phyloP scores from a whole-genome alignment of 768 basidiomycete species.

The Pleurotus tuoliensis region DNA sequence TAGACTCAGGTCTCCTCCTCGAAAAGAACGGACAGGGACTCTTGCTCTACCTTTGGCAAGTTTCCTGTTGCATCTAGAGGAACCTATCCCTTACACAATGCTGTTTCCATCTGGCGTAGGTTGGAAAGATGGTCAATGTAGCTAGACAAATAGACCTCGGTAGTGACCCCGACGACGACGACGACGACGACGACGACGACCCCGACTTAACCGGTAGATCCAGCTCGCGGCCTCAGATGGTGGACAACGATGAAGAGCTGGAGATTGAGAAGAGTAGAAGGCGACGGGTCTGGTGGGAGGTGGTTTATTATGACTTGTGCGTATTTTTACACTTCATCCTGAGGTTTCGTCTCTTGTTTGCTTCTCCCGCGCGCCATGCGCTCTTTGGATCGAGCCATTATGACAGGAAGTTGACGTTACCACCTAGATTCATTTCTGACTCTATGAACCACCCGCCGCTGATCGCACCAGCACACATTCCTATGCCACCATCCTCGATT shows the following conservation, averaged over 20 bases:
- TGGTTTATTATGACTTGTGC: constrained; percentile 74
- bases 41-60: neutral
- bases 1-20: neutral
- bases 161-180: constrained; percentile 55
- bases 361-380: constrained; percentile 1
- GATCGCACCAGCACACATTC: constrained; percentile 24
- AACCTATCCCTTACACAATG: neutral
- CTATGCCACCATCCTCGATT: constrained; percentile 51
- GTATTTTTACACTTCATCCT: constrained; percentile 22
- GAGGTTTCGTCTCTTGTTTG: neutral
- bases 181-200: constrained; percentile 37
- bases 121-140: constrained; percentile 66
- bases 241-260: constrained; percentile 5
- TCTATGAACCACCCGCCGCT: constrained; percentile 59
- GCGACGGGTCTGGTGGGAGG: constrained; percentile 70
- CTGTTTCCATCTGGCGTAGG: constrained; percentile 26
- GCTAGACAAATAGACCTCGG: constrained; percentile 63
- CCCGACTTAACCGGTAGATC: neutral
- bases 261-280: constrained; percentile 22
- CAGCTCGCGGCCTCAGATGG: neutral
- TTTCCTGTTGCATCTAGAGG: neutral
- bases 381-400: neutral
- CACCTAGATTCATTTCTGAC: constrained; percentile 64
- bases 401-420: no score
- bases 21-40: neutral